phyloP scores from a whole-genome alignment of 2,329 filamentous ascomycete genomes.

The Apiospora saccharicola region DNA sequence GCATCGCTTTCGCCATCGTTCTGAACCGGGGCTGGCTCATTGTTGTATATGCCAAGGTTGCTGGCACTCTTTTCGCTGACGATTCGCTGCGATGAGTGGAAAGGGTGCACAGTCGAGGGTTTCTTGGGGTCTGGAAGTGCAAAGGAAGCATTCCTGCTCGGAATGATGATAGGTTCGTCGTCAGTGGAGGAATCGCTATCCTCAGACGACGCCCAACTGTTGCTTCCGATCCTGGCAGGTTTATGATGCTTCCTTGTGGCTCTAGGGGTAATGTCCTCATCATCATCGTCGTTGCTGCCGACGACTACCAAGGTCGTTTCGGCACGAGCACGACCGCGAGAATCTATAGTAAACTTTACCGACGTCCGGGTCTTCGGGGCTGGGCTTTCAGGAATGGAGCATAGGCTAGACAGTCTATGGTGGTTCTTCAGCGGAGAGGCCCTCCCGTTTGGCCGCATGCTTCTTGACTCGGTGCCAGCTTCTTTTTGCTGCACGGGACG shows the following conservation, averaged over 20 bases:
- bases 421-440: constrained; percentile 62
- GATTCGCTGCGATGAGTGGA: constrained; percentile 53
- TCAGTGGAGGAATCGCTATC: constrained; percentile 66
- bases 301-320: constrained; percentile 55
- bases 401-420: constrained; percentile 58
- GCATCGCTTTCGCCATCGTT: constrained; percentile 60
- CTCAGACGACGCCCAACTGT: constrained; percentile 55
- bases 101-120: constrained; percentile 37
- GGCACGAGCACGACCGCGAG: constrained; percentile 65
- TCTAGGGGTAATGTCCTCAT: constrained; percentile 33
- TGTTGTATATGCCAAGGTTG: constrained; percentile 48
- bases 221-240: constrained; percentile 27
- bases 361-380: constrained; percentile 58
- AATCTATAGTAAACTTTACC: constrained; percentile 69
- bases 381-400: constrained; percentile 64
- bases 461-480: constrained; percentile 44
- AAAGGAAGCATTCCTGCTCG: constrained; percentile 67
- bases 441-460: constrained; percentile 51
- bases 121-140: constrained; percentile 60
- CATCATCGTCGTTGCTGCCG: constrained; percentile 29
- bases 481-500: constrained; percentile 43
- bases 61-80: constrained; percentile 58
- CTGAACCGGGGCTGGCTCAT: constrained; percentile 36
- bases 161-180: constrained; percentile 71
- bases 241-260: constrained; percentile 32